Conservation (phyloP, 1,284 basidiomycete species). For the Ceratobasidium sp. region DNA sequence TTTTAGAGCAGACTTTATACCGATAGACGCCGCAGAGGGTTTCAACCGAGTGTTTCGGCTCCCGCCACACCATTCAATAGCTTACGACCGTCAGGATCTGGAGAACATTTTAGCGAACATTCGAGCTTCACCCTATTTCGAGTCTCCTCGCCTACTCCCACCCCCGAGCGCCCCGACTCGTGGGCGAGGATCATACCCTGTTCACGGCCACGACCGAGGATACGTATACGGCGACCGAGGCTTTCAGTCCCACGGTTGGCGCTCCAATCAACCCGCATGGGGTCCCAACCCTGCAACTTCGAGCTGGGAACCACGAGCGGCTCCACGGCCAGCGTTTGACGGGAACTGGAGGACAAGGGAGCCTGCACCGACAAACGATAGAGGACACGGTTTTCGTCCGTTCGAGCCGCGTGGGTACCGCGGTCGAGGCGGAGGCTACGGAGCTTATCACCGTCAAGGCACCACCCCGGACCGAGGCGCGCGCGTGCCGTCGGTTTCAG, state of each 20-base stretch:
- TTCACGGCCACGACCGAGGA: not conserved
- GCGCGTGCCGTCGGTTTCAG: not conserved
- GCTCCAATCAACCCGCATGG: not conserved
- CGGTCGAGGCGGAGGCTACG: not conserved
- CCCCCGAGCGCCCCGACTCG: not conserved
- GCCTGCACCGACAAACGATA: not conserved
- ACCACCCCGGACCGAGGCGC: too few relatives aligned
- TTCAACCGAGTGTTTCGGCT: conserved; percentile 40
- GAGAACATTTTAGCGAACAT: conserved; percentile 17
- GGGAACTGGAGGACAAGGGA: not conserved
- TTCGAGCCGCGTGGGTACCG: not conserved
- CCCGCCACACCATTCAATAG: conserved; percentile 19
- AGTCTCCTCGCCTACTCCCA: not conserved
- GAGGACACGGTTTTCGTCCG: not conserved
- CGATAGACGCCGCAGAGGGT: conserved; percentile 37
- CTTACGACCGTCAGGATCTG: conserved; percentile 15
- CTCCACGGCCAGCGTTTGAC: not conserved
- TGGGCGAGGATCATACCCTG: not conserved
- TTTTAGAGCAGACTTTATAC: conserved; percentile 33
- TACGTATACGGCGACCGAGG: not conserved
- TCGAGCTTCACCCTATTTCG: not conserved
- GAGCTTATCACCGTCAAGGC: not conserved
- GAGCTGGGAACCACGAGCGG: not conserved
- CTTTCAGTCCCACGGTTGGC: not conserved
- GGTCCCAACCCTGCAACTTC: not conserved